A percentile compares a stretch with the other conserved stretches of the same genome.
Conservation (phyloP, 1,139 yeast species). For the Pichia inconspicua region DNA sequence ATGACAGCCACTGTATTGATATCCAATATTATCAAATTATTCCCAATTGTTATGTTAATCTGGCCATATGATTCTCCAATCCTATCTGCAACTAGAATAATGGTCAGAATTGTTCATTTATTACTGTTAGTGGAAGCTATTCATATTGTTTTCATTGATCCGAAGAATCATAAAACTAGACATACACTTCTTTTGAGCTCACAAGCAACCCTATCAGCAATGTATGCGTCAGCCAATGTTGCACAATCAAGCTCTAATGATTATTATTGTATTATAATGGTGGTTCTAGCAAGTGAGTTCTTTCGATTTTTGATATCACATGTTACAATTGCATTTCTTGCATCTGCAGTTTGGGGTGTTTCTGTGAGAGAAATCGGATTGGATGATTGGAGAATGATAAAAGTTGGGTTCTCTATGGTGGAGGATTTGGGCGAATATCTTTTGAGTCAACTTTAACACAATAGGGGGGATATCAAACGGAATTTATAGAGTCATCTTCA, state of each 20-base stretch:
- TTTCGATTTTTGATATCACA: slow-evolving; percentile 17
- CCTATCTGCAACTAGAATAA: slow-evolving; percentile 25
- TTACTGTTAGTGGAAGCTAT: slow-evolving; percentile 26
- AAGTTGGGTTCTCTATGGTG: slow-evolving; percentile 16
- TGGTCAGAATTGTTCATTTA: slow-evolving; percentile 25
- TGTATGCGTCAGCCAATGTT: neutral
- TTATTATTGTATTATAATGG: slow-evolving; percentile 22
- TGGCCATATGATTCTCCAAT: slow-evolving; percentile 90
- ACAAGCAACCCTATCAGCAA: neutral
- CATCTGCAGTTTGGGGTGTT: slow-evolving; percentile 16
- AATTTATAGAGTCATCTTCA: slow-evolving; percentile 29
- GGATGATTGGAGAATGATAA: slow-evolving; percentile 24
- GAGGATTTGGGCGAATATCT: slow-evolving; percentile 15
- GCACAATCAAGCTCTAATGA: slow-evolving; percentile 12
- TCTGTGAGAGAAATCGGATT: slow-evolving; percentile 14
- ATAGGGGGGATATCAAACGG: neutral
- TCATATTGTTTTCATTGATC: slow-evolving; percentile 19
- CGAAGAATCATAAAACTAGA: slow-evolving; percentile 1
- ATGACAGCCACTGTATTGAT: slow-evolving; percentile 63
- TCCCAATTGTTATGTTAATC: slow-evolving; percentile 89
- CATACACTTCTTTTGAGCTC: neutral
- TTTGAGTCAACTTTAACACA: slow-evolving; percentile 7
- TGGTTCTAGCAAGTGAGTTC: slow-evolving; percentile 20
- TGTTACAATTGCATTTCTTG: slow-evolving; percentile 10
- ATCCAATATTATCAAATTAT: slow-evolving; percentile 70